Evolutionary conservation across 2,329 filamentous ascomycete species (phyloP), one percentile per base, ranked within the genome.

Genomic region (Phyllosticta paracitricarpa): DNA sequence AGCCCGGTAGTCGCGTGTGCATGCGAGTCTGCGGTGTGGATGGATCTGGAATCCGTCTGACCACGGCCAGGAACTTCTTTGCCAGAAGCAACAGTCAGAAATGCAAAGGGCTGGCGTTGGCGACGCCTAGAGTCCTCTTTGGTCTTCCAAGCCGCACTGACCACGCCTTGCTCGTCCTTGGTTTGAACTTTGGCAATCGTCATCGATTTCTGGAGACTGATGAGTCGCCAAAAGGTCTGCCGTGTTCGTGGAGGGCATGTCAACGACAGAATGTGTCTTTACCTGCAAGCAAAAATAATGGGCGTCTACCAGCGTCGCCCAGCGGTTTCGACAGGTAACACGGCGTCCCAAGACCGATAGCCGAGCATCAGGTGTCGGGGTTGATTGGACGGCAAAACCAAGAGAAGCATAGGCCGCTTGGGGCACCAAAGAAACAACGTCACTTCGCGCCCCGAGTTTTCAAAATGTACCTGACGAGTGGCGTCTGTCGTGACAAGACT

Each of bases 381-480:
- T 28, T 33, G 58, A 61, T 61, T 61, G 58, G 58, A 30, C 35
- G 58, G 58, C 33, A 56, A 52, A 61, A 52, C 56, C 12, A 14
- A 40, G 12, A 8, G 17, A 26, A 56, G 52, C 53, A 24, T 30
- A 33, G 40, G 51, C 40, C 40, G 58, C 58, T 40, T 56, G 58
- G 26, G 19, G 58, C 30, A 61, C 55, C 54, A 54, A 56, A 54
- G n/a, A 61, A 61, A 51, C 26, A 24, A 54, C 35, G 33, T 48
- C 25, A 28, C 22, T 51, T 53, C 35, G 25, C 58, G 58, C 58
- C 58, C 56, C 51, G 58, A 56, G 40, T 48, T 17, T 48, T 17
- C 40, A 48, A 48, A 48, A 48, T n/a, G 40, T 48, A 48, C 40
- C 17, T 48, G 40, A 40, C 33, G 30, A 35, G 33, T 40, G 33